phyloP scores from a whole-genome alignment of 257 asterid species.

The Datura wrightii region DNA sequence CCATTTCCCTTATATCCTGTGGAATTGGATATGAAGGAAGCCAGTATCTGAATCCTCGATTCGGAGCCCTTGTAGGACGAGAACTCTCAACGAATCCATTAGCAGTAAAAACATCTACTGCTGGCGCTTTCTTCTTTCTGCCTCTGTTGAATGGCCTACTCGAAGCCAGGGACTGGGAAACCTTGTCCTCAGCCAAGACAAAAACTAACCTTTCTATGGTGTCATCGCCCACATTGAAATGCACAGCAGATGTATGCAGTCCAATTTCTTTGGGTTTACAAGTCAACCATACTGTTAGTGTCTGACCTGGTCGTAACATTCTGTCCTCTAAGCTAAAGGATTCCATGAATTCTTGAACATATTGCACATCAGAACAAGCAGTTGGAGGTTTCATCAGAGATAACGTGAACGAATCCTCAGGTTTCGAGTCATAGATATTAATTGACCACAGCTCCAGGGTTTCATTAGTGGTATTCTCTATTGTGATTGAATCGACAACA shows the following conservation, averaged over 20 bases:
- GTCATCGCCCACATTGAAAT: constrained; percentile 73
- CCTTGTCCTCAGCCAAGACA: constrained; percentile 81
- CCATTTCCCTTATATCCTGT: constrained; percentile 51
- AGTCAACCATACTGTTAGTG: constrained; percentile 72
- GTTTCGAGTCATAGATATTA: constrained; percentile 83
- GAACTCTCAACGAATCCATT: constrained; percentile 58
- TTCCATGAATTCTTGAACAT: constrained; percentile 62
- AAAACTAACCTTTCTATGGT: constrained; percentile 75
- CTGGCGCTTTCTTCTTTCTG: constrained; percentile 58
- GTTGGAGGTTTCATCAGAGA: constrained; percentile 87
- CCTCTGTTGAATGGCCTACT: constrained; percentile 62
- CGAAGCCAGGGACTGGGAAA: constrained; percentile 72
- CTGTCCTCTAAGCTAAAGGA: constrained; percentile 69
- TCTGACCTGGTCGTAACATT: constrained; percentile 52
- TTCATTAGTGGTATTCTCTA: constrained; percentile 59
- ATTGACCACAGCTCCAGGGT: constrained; percentile 77
- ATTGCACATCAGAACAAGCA: constrained; percentile 57
- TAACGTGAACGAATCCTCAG: constrained; percentile 68
- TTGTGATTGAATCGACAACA: constrained; percentile 54
- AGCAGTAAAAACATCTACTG: constrained; percentile 46
- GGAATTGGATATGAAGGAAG: constrained; percentile 67
- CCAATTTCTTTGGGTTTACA: constrained; percentile 96
- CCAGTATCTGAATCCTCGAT: constrained; percentile 40
- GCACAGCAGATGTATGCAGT: constrained; percentile 76
- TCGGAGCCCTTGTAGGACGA: constrained; percentile 62